Percentiles rank a stretch among this genome's conserved stretches.
phyloP scores from a whole-genome alignment of 495 filamentous ascomycete genomes.

The Choiromyces venosus region DNA sequence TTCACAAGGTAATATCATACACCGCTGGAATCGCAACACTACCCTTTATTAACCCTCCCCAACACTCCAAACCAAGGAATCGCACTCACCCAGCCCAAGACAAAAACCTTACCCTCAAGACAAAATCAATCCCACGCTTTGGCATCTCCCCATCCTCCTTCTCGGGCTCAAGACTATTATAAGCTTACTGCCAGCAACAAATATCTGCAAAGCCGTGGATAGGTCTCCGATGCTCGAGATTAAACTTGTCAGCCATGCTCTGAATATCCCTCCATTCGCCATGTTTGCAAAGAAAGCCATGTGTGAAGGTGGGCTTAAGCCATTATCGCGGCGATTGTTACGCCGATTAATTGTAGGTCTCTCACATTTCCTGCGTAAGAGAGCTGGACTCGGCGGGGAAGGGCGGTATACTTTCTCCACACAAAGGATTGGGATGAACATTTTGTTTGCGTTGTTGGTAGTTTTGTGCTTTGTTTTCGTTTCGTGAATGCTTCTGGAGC shows the following conservation, averaged over 20 bases:
- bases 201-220: constrained; percentile 66
- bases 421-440: too few relatives aligned
- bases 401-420: too few relatives aligned
- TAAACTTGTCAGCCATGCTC: constrained; percentile 64
- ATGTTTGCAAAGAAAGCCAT: constrained; percentile 59
- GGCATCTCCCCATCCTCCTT: constrained; percentile 49
- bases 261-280: constrained; percentile 62
- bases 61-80: not conserved
- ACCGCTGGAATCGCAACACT: constrained; percentile 54
- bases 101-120: constrained; percentile 60
- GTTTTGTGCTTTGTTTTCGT: too few relatives aligned
- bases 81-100: constrained; percentile 57
- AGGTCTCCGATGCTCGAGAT: constrained; percentile 62
- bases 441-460: too few relatives aligned
- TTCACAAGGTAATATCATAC: constrained; percentile 58
- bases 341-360: constrained; percentile 64
- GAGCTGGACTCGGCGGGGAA: constrained; percentile 46
- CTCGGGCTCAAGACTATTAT: constrained; percentile 52
- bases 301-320: constrained; percentile 60
- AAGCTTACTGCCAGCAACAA: constrained; percentile 69
- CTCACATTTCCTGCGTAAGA: constrained; percentile 52
- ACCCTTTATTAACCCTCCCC: constrained; percentile 2
- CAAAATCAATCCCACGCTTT: constrained; percentile 49
- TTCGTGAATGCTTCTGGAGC: too few relatives aligned
- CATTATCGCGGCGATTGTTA: constrained; percentile 58